A percentile compares a stretch with the other conserved stretches of the same genome.
phyloP scores from a whole-genome alignment of 2,329 filamentous ascomycete species.

The Raffaelea deltoideospora region DNA sequence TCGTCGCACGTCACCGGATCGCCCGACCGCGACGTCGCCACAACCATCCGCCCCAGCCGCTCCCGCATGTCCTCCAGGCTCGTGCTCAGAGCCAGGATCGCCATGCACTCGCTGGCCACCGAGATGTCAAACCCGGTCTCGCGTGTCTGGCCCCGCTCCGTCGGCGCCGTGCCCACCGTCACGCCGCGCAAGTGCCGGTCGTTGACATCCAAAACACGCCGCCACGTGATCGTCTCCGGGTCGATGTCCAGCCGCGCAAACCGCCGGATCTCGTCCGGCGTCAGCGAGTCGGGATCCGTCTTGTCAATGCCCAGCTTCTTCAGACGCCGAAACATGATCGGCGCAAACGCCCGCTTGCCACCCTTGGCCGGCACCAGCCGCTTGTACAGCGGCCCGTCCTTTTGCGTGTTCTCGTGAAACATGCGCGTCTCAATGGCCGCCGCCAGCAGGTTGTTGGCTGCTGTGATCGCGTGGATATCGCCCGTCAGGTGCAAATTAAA shows the following conservation, averaged over 20 bases:
- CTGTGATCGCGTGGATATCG: conserved; percentile 93
- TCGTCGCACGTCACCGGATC: conserved; percentile 95
- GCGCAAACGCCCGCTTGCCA: conserved; percentile 71
- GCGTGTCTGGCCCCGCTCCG: conserved; percentile 77
- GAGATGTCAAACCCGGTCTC: conserved; percentile 96
- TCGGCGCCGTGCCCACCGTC: conserved; percentile 74
- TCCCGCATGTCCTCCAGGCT: conserved; percentile 79
- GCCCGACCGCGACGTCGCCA: conserved; percentile 70
- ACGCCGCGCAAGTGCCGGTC: conserved; percentile 84
- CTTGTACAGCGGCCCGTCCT: conserved; percentile 74
- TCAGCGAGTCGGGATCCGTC: conserved; percentile 82
- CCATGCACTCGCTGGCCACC: conserved; percentile 96
- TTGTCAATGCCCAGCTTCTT: conserved; percentile 95
- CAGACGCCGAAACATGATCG: conserved; percentile 81
- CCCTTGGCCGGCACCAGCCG: conserved; percentile 83
- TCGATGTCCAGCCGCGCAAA: conserved; percentile 97
- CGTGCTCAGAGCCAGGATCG: conserved; percentile 86
- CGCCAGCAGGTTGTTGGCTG: conserved; percentile 91
- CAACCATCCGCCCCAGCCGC: conserved; percentile 86
- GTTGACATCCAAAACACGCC: conserved; percentile 90
- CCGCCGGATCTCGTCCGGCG: conserved; percentile 69
- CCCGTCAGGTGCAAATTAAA: conserved; percentile 97
- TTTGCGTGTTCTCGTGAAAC: conserved; percentile 94
- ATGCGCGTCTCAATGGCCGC: conserved; percentile 96
- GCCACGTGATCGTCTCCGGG: conserved; percentile 93